Evolutionary conservation across 2,329 filamentous ascomycete species (phyloP), one percentile per base, ranked within the genome.

Genomic region (Stenocarpella maydis): DNA sequence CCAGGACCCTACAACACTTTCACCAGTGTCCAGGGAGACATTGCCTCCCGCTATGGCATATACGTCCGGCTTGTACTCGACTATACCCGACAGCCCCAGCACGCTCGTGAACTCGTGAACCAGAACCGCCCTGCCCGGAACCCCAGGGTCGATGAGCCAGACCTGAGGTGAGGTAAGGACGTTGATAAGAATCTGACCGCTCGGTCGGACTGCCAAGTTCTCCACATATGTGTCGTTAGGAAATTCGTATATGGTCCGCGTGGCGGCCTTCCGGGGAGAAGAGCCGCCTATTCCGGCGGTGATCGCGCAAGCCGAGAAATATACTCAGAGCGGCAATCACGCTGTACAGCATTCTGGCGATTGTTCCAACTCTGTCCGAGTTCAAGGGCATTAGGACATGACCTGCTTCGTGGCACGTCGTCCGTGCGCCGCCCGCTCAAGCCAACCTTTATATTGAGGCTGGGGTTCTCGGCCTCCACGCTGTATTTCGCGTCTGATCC

Each of bases 141-240:
- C 65, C 12, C 50, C 50, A 2, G 79, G 79, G 63, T 80, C 72
- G 43, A 82, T 71, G 34, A 79, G 73, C 70, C 76, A 76, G 3
- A 82, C 71, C 63, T 79, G 75, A 9, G 80, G 75, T 24, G 64
- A 58, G 49, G 76, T 75, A 12, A 81, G 68, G 4, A 77, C 70
- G 17, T 75, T 72, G n/a, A 78, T 75, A 37, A 82, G 75, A n/a
- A 82, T 71, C 31, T 78, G 74, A 17, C 78, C 79, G 54, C 80
- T 80, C n/a, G 74, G 63, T 24, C 77, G 78, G 3, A 79, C 68
- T 10, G 76, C 78, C 28, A 82, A 73, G 65, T 82, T 82, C 69
- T 82, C 81, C 41, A 61, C 68, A 61, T 66, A 70, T 15, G 69
- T 72, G 9, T 64, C 45, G 19, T 55, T 52, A 12, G 70, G 70